Percentiles rank a stretch among this genome's conserved stretches.
Conservation (phyloP, 345 rosid species). For the Erodium maritimum region DNA sequence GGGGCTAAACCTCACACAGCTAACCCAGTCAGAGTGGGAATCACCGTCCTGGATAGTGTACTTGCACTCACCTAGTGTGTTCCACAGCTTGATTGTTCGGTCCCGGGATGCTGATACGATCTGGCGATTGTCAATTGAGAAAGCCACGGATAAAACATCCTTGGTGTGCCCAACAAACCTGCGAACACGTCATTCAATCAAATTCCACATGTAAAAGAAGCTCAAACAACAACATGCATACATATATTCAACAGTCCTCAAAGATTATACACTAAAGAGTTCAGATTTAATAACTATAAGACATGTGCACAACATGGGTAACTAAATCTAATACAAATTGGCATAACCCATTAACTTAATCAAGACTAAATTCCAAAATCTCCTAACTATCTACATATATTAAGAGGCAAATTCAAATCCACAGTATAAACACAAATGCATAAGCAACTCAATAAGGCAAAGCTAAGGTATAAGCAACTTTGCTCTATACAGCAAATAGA, state of each 20-base stretch:
- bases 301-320: too few relatives aligned
- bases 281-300: too few relatives aligned
- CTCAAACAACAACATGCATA: not conserved
- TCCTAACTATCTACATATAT: too few relatives aligned
- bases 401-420: too few relatives aligned
- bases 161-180: slow-evolving; percentile 39
- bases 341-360: too few relatives aligned
- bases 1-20: slow-evolving; percentile 92
- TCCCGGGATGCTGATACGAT: slow-evolving; percentile 45
- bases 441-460: too few relatives aligned
- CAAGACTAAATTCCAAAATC: too few relatives aligned
- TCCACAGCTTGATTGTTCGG: slow-evolving; percentile 42
- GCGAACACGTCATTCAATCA: not conserved
- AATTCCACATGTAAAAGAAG: not conserved
- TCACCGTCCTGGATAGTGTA: slow-evolving; percentile 88
- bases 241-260: not conserved
- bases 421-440: too few relatives aligned
- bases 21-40: slow-evolving; percentile 82
- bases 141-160: slow-evolving; percentile 43
- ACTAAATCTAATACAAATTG: too few relatives aligned
- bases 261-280: too few relatives aligned
- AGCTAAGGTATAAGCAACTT: too few relatives aligned
- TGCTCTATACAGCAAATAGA: too few relatives aligned
- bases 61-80: slow-evolving; percentile 92
- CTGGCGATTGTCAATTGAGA: slow-evolving; percentile 47